phyloP scores from a whole-genome alignment of 2,329 filamentous ascomycete genomes.

The Mollisiaceae sp. region DNA sequence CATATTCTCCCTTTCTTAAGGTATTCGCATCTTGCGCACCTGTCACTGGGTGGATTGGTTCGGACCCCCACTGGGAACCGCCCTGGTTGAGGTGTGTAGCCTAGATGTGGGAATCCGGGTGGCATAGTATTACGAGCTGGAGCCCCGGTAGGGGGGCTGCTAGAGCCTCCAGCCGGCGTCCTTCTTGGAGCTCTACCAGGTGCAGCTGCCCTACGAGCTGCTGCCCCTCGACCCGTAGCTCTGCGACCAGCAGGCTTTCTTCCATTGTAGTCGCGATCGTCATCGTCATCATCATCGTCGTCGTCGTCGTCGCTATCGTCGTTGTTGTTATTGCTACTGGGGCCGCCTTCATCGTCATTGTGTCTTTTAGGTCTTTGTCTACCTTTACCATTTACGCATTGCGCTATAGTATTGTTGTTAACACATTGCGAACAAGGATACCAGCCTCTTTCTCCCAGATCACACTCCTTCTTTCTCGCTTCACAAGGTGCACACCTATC shows the following conservation, averaged over 20 bases:
- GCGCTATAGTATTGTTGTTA: not conserved
- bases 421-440: slow-evolving; percentile 1
- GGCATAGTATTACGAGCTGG: not conserved
- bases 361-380: not conserved
- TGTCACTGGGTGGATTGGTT: not conserved
- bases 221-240: not conserved
- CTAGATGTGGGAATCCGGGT: not conserved
- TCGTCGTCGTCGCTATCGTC: not conserved
- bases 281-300: not conserved
- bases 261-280: too few species aligned
- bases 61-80: not conserved
- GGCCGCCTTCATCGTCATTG: not conserved
- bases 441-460: not conserved
- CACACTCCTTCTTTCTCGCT: not conserved
- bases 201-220: too few species aligned
- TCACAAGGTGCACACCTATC: not conserved
- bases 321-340: not conserved
- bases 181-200: too few species aligned
- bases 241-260: not conserved
- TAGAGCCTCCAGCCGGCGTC: not conserved
- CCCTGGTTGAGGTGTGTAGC: not conserved
- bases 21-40: not conserved
- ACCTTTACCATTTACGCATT: not conserved
- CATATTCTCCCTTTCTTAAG: not conserved
- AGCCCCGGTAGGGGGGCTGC: not conserved